Evolutionary conservation across 768 basidiomycete species (phyloP), one percentile per base, ranked within the genome.

Genomic region (Xanthoconium stramineum): DNA sequence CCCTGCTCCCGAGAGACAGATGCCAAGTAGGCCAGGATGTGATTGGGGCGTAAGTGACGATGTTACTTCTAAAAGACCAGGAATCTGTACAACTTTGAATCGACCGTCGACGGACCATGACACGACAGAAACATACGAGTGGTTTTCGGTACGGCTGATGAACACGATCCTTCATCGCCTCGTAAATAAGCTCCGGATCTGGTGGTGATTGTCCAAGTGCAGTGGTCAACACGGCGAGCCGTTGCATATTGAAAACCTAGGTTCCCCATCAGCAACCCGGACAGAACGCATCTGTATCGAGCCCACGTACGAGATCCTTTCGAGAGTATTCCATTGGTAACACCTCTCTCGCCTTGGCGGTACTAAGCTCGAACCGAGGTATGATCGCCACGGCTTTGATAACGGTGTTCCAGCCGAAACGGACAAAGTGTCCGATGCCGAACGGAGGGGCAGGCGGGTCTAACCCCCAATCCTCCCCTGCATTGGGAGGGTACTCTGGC

Each of bases 131-230:
- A 76, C 88, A 39, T 68, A 94, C 94, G 55, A 99, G 78, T 29
- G 79, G 71, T 72, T 88, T 93, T 32, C 97, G 86, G 70, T 98
- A 98, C 1, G 97, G 97, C 69, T 99, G 97, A 70, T 99, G 97
- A 14, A 99, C 82, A 50, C 91, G 85, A 74, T 99, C 97, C 67
- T 98, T 96, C 97, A 98, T 98, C 2, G 96, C 96, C 69, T 98
- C 96, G 72, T 96, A 98, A 55, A 98, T 98, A n/a, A 99, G 83
- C 20, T 86, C 90, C 0, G 97, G 85, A 69, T 99, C 93, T 2
- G 95, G 95, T 2, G 97, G 96, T 12, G 86, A 84, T 65, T 89
- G 87, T 4, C 84, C 89, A 12, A 99, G 82, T 1, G 97, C 95
- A 3, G 94, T 96, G 2, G 96, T 98, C 52, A 99, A 80, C 30